These are phyloP conservation scores for Jamesozyma gamospora DNA, from an alignment of 805 yeast genomes.

Conservation along the genomic window DNA sequence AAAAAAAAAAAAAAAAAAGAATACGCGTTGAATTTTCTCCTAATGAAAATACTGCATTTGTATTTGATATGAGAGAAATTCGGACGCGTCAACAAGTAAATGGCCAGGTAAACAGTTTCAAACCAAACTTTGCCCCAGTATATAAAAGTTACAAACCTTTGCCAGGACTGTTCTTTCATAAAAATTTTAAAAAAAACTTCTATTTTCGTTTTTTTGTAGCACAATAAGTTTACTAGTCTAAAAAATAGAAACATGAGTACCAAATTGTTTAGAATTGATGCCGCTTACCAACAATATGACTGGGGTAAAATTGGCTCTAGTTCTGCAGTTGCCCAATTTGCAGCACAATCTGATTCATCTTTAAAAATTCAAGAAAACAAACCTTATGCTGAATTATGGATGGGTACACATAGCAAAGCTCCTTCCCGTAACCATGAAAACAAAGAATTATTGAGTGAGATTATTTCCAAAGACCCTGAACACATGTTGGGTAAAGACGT, in stretches of 20 bases:
- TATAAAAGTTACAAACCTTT: too few species aligned
- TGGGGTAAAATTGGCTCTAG: slow-evolving; percentile 81
- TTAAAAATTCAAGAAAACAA: slow-evolving; percentile 55
- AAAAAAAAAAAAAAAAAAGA: too few species aligned
- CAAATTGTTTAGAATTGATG: slow-evolving; percentile 33
- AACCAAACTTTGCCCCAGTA: too few species aligned
- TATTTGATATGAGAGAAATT: too few species aligned
- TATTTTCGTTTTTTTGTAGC: too few species aligned
- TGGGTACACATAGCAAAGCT: slow-evolving; percentile 95
- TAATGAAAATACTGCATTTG: too few species aligned
- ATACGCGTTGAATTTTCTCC: too few species aligned
- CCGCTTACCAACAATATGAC: slow-evolving; percentile 70
- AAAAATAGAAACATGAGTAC: slow-evolving; percentile 9
- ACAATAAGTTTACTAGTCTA: too few species aligned
- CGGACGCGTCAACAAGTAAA: too few species aligned
- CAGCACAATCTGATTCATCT: slow-evolving; percentile 55
- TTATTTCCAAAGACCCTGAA: slow-evolving; percentile 52
- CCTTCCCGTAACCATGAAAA: slow-evolving; percentile 56
- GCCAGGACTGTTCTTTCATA: too few species aligned
- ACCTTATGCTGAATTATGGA: slow-evolving; percentile 98
- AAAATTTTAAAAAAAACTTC: too few species aligned
- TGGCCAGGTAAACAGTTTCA: too few species aligned
- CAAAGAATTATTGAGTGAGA: slow-evolving; percentile 54
- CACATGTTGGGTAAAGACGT: slow-evolving; percentile 49
- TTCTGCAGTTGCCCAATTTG: slow-evolving; percentile 86